Base-by-base conservation (phyloP, 2,329 filamentous ascomycete species). In the Calonectria leucothoes region DNA sequence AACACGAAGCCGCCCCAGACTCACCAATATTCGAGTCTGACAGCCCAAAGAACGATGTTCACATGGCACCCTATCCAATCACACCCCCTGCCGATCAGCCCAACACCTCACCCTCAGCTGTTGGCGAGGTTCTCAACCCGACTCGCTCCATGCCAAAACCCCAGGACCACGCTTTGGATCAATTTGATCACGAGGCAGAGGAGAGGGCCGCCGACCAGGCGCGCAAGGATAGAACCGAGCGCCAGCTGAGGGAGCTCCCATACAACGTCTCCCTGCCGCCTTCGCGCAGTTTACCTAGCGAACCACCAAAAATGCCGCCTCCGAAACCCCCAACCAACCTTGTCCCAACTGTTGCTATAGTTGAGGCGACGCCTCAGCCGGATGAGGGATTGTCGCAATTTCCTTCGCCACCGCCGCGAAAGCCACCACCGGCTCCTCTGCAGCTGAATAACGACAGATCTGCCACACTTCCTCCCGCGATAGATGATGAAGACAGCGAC, bases 381-480 rank as follows among this genome's bases (percentile, higher is more conserved):
- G 86, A 89, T 39, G 86, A 88, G 33, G 86, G 85, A 3, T 80
- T 88, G 6, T 82, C 85, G 12, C 87, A 88, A 73, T 92, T 92
- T 71, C 87, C 89, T 20, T 88, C 90, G 2, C 89, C 92, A 1
- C 92, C 93, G 17, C 90, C 91, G 64, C 91, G 96, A 73, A 98
- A 98, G 83, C 91, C 93, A 7, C 95, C 96, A 3, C 96, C 96
- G 59, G 94, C 95, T 15, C 96, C 96, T 2, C 84, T 98, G 68
- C 93, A 96, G 81, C 88, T 98, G 29, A 79, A 79, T 27, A 78
- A 83, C 27, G 79, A 81, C 25, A 67, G 72, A 49, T 75, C 79
- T 35, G 76, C 69, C 2, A 75, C 79, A 15, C 49, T 80, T 11
- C 75, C 77, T 14, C 69, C 77, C 20, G 72, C 78, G 1, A 71